Conservation (phyloP, 2,329 filamentous ascomycete genomes). For the Penicillium sp. region DNA sequence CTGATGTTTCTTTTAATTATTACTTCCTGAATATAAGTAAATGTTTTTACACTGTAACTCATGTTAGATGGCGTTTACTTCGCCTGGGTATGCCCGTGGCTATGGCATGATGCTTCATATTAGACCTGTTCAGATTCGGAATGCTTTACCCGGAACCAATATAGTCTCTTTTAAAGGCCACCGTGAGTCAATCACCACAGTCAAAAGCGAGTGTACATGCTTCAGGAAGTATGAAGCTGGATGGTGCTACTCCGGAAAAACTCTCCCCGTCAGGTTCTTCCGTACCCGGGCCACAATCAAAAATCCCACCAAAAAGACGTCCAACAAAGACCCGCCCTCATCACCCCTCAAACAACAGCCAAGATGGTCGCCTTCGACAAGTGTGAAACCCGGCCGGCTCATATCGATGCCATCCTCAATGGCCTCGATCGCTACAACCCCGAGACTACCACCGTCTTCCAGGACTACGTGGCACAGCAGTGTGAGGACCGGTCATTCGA, state of each 20-base stretch:
- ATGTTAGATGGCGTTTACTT: background rate
- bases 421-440: constrained; percentile 98
- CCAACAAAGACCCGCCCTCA: constrained; percentile 24
- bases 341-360: constrained; percentile 16
- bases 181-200: background rate
- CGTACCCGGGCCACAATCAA: constrained; percentile 28
- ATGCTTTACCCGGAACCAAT: too few species aligned
- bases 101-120: background rate
- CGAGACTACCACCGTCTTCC: constrained; percentile 88
- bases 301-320: constrained; percentile 30
- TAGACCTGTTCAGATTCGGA: background rate
- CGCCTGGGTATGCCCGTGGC: background rate
- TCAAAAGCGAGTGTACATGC: background rate
- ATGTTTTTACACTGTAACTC: background rate
- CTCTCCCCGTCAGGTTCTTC: constrained; percentile 15
- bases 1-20: background rate
- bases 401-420: constrained; percentile 91
- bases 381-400: constrained; percentile 84
- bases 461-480: constrained; percentile 91
- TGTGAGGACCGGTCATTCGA: constrained; percentile 94
- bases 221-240: background rate
- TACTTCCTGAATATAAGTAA: background rate
- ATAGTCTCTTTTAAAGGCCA: background rate
- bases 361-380: constrained; percentile 66
- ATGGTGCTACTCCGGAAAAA: constrained; percentile 9